A percentile compares a stretch with the other conserved stretches of the same genome.
These are phyloP conservation scores for Phaffia tasmanica DNA, from an alignment of 768 basidiomycete genomes.

Conservation along the genomic window DNA sequence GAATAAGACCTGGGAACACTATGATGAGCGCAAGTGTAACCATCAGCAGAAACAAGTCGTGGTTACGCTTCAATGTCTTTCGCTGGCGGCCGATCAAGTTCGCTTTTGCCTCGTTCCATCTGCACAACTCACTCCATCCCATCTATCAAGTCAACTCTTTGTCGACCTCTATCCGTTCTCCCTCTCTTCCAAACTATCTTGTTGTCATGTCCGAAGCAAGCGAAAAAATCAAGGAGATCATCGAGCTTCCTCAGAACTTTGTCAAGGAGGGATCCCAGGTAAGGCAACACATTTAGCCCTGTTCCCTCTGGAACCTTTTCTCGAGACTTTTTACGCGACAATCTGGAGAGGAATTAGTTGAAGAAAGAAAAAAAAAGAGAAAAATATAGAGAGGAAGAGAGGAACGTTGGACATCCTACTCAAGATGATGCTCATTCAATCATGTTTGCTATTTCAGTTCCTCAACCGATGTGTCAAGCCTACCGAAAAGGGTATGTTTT, in stretches of 20 bases:
- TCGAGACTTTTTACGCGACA: neutral
- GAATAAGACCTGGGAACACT: no score
- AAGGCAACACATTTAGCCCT: conserved; percentile 29
- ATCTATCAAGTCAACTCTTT: no score
- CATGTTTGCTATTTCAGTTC: conserved; percentile 50
- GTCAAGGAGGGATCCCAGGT: conserved; percentile 88
- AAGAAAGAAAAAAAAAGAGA: no score
- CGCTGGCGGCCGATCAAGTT: no score
- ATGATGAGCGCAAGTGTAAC: no score
- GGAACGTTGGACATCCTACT: no score
- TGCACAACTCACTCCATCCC: no score
- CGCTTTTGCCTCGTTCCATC: no score
- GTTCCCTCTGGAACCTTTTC: neutral
- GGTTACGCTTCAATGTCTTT: no score
- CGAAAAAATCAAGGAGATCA: conserved; percentile 72
- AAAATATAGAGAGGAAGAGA: no score
- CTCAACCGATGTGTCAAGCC: conserved; percentile 96
- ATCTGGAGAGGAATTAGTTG: neutral
- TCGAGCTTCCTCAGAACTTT: conserved; percentile 85
- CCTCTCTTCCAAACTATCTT: neutral
- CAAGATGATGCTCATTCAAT: no score
- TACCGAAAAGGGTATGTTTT: conserved; percentile 67
- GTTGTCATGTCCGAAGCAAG: conserved; percentile 4
- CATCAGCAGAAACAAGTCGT: no score
- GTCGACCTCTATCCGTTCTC: neutral